Evolutionary conservation across 2,329 filamentous ascomycete species (phyloP), one percentile per base, ranked within the genome.

Genomic region (Elsinoe arachidis): DNA sequence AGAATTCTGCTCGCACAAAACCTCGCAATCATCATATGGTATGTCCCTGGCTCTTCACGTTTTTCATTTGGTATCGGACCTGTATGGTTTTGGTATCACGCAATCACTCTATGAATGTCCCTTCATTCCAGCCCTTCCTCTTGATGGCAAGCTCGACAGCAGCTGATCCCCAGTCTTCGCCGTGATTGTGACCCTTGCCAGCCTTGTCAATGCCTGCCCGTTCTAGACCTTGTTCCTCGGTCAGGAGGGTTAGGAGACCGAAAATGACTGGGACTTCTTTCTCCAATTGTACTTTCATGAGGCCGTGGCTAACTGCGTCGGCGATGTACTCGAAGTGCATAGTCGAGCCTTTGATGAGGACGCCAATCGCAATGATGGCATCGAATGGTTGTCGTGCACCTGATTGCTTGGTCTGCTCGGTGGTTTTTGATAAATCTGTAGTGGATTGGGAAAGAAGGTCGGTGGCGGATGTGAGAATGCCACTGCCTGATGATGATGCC

Each of bases 271-370:
- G 93, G 53, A 95, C 83, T 44, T 89, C 88, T 9, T 84, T 85
- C 70, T 99, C 92, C 57, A 97, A 78, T 72, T 95, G 90, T 59
- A 97, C 85, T 62, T 89, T 85, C 93, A 99, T 99, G 60, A 99
- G 79, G 5, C 90, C 93, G 61, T 96, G 89, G 58, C 85, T 90
- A 5, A 95, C 90, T 39, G 89, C 83, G 63, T 97, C 93, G 41
- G 91, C 82, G 66, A 99, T 99, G 76, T 99, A 97, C 75, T 99
- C 93, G 68, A 99, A 99, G 75, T 99, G 93, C 90, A 96, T 96
- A 5, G 93, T 97, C 74, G 95, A 88, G 71, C 93, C 93, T 78
- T 99, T 99, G 76, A 99, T 96, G 60, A 99, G 82, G 58, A 96
- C 91, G 57, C 93, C 93, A 64, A 99, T 88, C 55, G 93, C 90